Base-by-base conservation (phyloP, 208 protist species). In the Paratrypanosoma confusum region DNA sequence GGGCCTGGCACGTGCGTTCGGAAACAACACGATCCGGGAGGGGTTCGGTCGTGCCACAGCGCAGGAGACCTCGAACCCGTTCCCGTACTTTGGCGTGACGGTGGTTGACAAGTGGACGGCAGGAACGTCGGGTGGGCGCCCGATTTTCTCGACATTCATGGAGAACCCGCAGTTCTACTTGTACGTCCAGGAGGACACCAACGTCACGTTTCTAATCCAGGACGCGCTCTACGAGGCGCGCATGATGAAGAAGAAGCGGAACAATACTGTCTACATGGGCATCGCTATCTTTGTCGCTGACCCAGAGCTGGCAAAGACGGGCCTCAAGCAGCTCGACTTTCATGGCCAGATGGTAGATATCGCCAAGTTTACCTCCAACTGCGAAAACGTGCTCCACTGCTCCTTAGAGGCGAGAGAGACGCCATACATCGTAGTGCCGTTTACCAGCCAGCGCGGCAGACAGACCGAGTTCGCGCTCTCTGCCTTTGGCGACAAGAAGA, bases 111-210 rank as follows among this genome's bases (percentile, higher is more conserved):
- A 71, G 59, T 93, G 84, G 81, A 72, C 64, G 17, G 47, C 57
- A 31, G 63, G 71, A 7, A 81, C 78, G 13, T 81, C 72, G 11
- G 84, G 84, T 26, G 84, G 84, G 33, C 67, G 84, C 2, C 84
- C 84, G 16, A 86, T 87, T 37, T 90, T 84, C 53, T 85, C 79
- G 11, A 85, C 74, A 20, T 93, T 93, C 56, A 85, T 93, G 75
- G 84, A 93, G 62, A 93, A 93, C 53, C 84, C 84, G 25, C 84
- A 93, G 67, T 90, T 93, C 46, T 73, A 84, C 37, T 62, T 93
- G 6, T 68, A 70, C 60, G 72, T 90, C 3, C 62, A 44, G 11
- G 57, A 78, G 36, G 56, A 70, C 20, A 73, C 73, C 7, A 74
- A 90, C 49, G 63, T 93, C 39, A 65, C 78, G 7, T 88, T 93